Conservation (phyloP, 2,329 filamentous ascomycete species). For the Thielaviopsis euricoi region DNA sequence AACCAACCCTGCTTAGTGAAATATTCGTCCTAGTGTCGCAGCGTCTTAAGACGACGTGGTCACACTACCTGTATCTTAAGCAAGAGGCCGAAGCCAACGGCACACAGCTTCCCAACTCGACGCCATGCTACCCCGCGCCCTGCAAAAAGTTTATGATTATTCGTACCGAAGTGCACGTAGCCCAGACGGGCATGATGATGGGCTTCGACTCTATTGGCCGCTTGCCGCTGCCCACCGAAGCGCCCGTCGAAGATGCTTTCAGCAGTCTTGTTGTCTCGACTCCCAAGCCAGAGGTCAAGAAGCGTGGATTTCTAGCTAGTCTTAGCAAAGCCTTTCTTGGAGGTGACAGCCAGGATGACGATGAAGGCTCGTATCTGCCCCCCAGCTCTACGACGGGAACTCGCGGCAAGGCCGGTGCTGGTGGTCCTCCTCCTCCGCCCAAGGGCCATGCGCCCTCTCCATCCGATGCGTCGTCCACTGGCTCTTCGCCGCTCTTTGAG, state of each 20-base stretch:
- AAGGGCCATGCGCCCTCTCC: conserved; percentile 20
- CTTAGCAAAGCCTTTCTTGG: conserved; percentile 41
- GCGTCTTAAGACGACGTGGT: conserved; percentile 57
- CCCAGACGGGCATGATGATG: conserved; percentile 30
- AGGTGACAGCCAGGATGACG: conserved; percentile 7
- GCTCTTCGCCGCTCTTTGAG: conserved; percentile 37
- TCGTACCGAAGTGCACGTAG: conserved; percentile 47
- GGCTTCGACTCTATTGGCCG: conserved; percentile 32
- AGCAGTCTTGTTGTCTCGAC: conserved; percentile 13
- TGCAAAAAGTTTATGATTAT: conserved; percentile 80
- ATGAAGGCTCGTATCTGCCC: conserved; percentile 15
- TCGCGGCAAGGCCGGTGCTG: not conserved
- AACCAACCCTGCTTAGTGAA: conserved; percentile 29
- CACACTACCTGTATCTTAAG: conserved; percentile 62
- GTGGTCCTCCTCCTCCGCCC: conserved; percentile 20
- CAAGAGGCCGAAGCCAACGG: conserved; percentile 39
- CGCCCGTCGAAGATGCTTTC: conserved; percentile 15
- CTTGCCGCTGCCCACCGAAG: conserved; percentile 15
- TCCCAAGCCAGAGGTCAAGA: conserved; percentile 31
- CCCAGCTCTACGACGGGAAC: conserved; percentile 15
- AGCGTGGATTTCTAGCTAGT: conserved; percentile 45
- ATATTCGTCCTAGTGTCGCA: conserved; percentile 53
- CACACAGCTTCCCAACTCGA: conserved; percentile 40
- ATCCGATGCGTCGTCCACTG: conserved; percentile 36
- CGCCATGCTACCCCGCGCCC: conserved; percentile 72